A percentile compares a stretch with the other conserved stretches of the same genome.
These are phyloP conservation scores for Termitomyces sp. DNA, from an alignment of 768 basidiomycete genomes.

Conservation along the genomic window DNA sequence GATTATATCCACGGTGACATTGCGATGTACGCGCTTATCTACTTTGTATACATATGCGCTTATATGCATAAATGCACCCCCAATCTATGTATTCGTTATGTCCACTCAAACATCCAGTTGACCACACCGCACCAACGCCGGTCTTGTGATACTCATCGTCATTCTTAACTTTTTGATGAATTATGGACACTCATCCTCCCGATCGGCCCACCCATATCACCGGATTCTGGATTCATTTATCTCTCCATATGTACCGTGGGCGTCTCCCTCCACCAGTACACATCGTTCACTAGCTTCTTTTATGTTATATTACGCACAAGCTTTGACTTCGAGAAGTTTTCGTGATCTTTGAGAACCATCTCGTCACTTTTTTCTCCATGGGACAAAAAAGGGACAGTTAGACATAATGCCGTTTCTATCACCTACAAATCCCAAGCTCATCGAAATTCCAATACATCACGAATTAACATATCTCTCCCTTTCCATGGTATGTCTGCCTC, in stretches of 20 bases:
- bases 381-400: not conserved
- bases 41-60: not conserved
- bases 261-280: not conserved
- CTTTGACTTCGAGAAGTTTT: not conserved
- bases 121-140: not conserved
- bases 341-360: not conserved
- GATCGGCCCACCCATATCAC: not conserved
- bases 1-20: not conserved
- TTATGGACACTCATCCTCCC: not conserved
- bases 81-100: too few species aligned
- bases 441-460: not conserved
- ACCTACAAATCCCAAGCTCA: not conserved
- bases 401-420: not conserved
- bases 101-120: not conserved
- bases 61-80: not conserved
- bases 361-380: not conserved
- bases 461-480: not conserved
- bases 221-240: not conserved
- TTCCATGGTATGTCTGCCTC: not conserved
- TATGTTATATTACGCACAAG: not conserved
- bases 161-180: not conserved
- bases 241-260: not conserved
- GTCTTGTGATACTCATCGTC: not conserved
- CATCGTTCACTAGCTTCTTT: not conserved
- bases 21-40: not conserved